phyloP scores from a whole-genome alignment of 108 stramenopile species.

The Schizochytrium sp. region DNA sequence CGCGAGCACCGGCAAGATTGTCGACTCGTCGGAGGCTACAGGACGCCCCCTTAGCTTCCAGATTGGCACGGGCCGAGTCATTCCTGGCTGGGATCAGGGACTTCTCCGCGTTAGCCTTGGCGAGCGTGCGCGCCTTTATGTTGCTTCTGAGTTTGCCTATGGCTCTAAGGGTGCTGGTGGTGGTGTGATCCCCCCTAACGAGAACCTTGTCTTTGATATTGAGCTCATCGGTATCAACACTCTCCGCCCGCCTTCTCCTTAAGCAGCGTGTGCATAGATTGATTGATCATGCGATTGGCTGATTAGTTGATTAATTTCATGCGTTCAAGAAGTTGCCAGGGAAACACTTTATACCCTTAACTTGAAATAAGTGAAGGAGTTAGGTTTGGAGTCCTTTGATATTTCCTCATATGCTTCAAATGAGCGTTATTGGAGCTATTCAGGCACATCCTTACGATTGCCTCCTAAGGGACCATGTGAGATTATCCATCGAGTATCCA shows the following conservation, averaged over 20 bases:
- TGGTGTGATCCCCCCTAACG: constrained; percentile 83
- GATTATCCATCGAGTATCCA: too few relatives aligned
- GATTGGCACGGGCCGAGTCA: constrained; percentile 83
- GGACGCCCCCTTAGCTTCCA: constrained; percentile 83
- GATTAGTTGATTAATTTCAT: too few relatives aligned
- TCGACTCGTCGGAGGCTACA: constrained; percentile 82
- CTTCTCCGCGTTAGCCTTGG: constrained; percentile 53
- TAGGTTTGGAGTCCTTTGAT: too few relatives aligned
- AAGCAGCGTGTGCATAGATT: neutral
- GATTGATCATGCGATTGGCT: neutral
- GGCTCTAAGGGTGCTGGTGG: constrained; percentile 82
- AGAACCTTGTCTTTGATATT: constrained; percentile 69
- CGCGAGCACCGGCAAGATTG: constrained; percentile 79
- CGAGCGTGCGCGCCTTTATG: constrained; percentile 71
- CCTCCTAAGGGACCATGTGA: too few relatives aligned
- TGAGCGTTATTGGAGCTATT: too few relatives aligned
- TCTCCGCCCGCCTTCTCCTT: neutral
- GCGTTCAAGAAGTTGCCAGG: too few relatives aligned
- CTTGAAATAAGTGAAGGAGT: too few relatives aligned
- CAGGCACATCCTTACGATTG: too few relatives aligned
- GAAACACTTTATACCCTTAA: too few relatives aligned
- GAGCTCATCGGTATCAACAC: constrained; percentile 67
- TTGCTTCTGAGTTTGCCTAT: constrained; percentile 87
- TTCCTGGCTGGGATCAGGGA: constrained; percentile 78
- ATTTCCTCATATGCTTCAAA: too few relatives aligned